Evolutionary conservation across 805 yeast species (phyloP).

Genomic region (Wickerhamomyces sydowiorum): DNA sequence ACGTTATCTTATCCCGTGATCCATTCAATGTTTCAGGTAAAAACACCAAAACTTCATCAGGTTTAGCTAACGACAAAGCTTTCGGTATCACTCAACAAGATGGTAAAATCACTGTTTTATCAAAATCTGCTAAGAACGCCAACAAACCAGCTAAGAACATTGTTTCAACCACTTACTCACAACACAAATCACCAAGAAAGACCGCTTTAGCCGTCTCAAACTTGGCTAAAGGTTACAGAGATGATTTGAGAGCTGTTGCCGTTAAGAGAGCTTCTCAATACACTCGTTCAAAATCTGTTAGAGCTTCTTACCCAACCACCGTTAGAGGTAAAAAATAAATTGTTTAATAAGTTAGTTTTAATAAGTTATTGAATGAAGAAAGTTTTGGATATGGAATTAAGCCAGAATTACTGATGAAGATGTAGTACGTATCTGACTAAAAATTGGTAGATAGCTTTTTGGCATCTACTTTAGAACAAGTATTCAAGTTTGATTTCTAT

Average conservation of each 20-base stretch:
- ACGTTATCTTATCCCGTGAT: constrained; percentile 39
- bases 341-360: not conserved
- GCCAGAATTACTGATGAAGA: too few relatives aligned
- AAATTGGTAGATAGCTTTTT: too few relatives aligned
- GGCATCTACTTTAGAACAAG: too few relatives aligned
- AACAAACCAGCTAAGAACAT: constrained; percentile 41
- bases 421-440: too few relatives aligned
- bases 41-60: constrained; percentile 41
- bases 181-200: constrained; percentile 36
- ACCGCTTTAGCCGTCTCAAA: constrained; percentile 40
- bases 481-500: too few relatives aligned
- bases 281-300: constrained; percentile 28
- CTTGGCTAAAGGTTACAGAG: constrained; percentile 40
- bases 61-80: constrained; percentile 45
- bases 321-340: not conserved
- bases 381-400: too few relatives aligned
- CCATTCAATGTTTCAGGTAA: constrained; percentile 42
- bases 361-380: too few relatives aligned
- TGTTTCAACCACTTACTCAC: constrained; percentile 32
- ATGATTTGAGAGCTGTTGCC: constrained; percentile 42
- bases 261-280: constrained; percentile 40
- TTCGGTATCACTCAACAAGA: constrained; percentile 35
- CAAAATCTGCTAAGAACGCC: constrained; percentile 39
- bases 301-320: not conserved
- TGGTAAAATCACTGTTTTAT: constrained; percentile 34